phyloP scores from a whole-genome alignment of 345 rosid genomes.

The Sisymbrium altissimum region DNA sequence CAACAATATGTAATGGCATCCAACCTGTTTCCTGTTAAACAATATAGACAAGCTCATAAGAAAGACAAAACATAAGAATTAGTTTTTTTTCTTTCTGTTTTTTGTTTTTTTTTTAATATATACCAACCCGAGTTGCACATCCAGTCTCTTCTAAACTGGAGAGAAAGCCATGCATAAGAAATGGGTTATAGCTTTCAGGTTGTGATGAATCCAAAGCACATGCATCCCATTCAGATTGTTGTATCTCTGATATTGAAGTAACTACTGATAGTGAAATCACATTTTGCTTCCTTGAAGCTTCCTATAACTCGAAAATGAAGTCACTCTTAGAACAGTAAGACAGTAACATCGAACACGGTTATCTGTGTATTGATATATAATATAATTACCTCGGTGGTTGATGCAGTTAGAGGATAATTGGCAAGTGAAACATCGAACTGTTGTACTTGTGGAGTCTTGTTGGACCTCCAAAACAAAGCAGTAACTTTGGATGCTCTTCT shows the following conservation, averaged over 20 bases:
- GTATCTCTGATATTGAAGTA: slow-evolving; percentile 70
- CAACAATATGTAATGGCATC: slow-evolving; percentile 78
- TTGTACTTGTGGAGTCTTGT: slow-evolving; percentile 44
- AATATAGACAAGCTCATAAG: background rate
- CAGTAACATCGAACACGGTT: no score
- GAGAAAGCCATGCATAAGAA: slow-evolving; percentile 74
- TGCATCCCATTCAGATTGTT: slow-evolving; percentile 69
- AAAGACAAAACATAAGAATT: background rate
- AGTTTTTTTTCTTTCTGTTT: no score
- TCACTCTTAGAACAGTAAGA: background rate
- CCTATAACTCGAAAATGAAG: slow-evolving; percentile 38
- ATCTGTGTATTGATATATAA: no score
- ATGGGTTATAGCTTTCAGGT: slow-evolving; percentile 68
- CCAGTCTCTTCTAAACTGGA: slow-evolving; percentile 79
- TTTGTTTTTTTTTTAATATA: background rate
- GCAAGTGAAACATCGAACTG: slow-evolving; percentile 48
- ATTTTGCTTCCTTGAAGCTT: slow-evolving; percentile 20
- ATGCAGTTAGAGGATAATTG: slow-evolving; percentile 47
- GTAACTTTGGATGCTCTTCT: slow-evolving; percentile 33
- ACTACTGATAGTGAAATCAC: slow-evolving; percentile 55
- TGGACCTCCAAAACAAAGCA: slow-evolving; percentile 80
- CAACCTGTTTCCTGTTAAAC: slow-evolving; percentile 89
- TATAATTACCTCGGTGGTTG: slow-evolving; percentile 49
- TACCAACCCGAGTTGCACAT: slow-evolving; percentile 63
- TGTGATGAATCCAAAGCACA: slow-evolving; percentile 74